These are phyloP conservation scores for Polytrichum commune DNA, from an alignment of 225 moss, liverwort and hornwort species.

Conservation along the genomic window DNA sequence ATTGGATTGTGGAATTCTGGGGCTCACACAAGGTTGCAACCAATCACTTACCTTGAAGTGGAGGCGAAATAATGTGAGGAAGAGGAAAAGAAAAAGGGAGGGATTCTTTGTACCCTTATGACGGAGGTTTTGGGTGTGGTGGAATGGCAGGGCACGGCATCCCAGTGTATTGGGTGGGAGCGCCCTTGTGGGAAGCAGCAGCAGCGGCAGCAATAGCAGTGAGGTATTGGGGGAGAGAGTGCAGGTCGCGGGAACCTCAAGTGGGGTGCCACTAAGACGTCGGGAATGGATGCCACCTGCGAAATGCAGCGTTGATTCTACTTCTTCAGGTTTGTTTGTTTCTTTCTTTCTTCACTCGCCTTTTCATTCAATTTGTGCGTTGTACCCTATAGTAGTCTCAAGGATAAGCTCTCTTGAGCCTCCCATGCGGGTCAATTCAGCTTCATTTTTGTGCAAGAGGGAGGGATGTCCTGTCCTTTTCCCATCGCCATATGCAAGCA, in stretches of 20 bases:
- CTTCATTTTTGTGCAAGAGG: too few species aligned
- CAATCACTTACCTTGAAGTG: background rate
- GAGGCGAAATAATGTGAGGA: background rate
- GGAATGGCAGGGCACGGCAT: constrained; percentile 6
- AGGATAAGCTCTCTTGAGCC: background rate
- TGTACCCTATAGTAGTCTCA: too few species aligned
- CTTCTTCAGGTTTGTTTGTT: background rate
- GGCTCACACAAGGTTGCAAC: background rate
- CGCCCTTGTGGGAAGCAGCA: background rate
- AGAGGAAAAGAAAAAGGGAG: too few species aligned
- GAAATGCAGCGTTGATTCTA: background rate
- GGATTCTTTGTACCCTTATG: background rate
- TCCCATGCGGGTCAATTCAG: too few species aligned
- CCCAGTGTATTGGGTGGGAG: constrained; percentile 3
- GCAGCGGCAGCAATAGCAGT: background rate
- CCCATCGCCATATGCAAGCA: background rate
- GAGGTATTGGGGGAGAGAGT: constrained; percentile 1
- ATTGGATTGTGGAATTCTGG: background rate
- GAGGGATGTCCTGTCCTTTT: background rate
- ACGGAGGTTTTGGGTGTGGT: background rate
- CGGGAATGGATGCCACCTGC: background rate
- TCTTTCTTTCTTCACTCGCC: background rate
- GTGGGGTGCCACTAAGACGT: background rate
- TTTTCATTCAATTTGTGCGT: background rate
- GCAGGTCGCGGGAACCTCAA: background rate